phyloP scores from a whole-genome alignment of 75 land plant genomes.

The Pinus albicaulis region DNA sequence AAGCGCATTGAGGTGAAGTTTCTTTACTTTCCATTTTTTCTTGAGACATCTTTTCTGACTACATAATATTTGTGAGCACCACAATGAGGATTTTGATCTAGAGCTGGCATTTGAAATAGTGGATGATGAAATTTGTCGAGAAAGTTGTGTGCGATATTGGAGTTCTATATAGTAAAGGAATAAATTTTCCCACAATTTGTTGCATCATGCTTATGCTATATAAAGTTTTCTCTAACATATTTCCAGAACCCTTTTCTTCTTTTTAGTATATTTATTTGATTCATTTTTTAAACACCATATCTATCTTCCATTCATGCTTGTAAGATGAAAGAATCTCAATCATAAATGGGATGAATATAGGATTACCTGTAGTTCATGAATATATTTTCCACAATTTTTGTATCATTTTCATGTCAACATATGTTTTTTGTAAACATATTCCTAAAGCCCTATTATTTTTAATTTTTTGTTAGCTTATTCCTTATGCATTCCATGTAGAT shows the following conservation, averaged over 20 bases:
- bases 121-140: slow-evolving; percentile 80
- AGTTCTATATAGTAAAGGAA: slow-evolving; percentile 62
- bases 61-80: slow-evolving; percentile 86
- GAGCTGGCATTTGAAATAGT: slow-evolving; percentile 44
- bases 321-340: too few species aligned
- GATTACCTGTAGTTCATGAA: too few species aligned
- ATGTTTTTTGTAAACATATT: slow-evolving; percentile 57
- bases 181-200: slow-evolving; percentile 80
- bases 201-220: too few species aligned
- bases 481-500: too few species aligned
- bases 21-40: slow-evolving; percentile 86
- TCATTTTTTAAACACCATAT: too few species aligned
- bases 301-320: too few species aligned
- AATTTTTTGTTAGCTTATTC: too few species aligned
- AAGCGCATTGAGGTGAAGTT: slow-evolving; percentile 92
- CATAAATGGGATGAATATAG: too few species aligned
- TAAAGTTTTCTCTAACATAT: slow-evolving; percentile 63
- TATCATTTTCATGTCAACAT: slow-evolving; percentile 81
- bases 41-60: slow-evolving; percentile 91
- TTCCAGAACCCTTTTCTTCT: too few species aligned
- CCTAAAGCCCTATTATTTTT: too few species aligned
- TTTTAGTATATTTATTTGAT: too few species aligned
- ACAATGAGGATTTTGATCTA: too few species aligned
- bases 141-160: slow-evolving; percentile 29
- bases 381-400: slow-evolving; percentile 81